phyloP scores from a whole-genome alignment of 768 basidiomycete species.

The Phallus indusiatus region DNA sequence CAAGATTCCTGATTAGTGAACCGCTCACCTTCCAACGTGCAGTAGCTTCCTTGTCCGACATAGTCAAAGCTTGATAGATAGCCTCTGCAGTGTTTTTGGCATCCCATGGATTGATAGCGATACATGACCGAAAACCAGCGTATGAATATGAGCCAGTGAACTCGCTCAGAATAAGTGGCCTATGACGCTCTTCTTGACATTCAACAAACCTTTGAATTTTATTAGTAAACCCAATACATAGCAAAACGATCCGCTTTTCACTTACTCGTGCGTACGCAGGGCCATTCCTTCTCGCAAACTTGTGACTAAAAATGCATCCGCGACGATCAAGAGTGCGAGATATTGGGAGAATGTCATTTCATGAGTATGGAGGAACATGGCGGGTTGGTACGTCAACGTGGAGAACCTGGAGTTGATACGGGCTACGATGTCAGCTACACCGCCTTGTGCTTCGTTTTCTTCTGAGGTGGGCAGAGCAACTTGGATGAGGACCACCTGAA shows the following conservation, averaged over 20 bases:
- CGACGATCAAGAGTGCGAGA: slow-evolving; percentile 69
- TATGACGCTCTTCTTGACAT: slow-evolving; percentile 60
- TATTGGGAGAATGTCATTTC: slow-evolving; percentile 83
- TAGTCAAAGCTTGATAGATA: slow-evolving; percentile 68
- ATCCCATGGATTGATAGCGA: slow-evolving; percentile 83
- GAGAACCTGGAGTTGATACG: slow-evolving; percentile 79
- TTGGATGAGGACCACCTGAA: slow-evolving; percentile 72
- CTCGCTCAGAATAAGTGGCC: slow-evolving; percentile 76
- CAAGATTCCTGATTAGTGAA: not conserved
- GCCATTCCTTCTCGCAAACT: slow-evolving; percentile 88
- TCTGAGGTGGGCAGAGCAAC: slow-evolving; percentile 79
- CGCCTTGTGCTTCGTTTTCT: slow-evolving; percentile 62
- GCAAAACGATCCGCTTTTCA: not conserved
- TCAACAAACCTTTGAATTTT: slow-evolving; percentile 46
- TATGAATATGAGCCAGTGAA: slow-evolving; percentile 85
- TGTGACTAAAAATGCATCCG: slow-evolving; percentile 79
- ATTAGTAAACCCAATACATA: not conserved
- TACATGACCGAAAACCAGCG: slow-evolving; percentile 78
- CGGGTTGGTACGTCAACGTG: slow-evolving; percentile 77
- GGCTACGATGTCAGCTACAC: slow-evolving; percentile 66
- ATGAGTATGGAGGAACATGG: slow-evolving; percentile 78
- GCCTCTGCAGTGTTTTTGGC: slow-evolving; percentile 75
- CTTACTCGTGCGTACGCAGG: slow-evolving; percentile 32
- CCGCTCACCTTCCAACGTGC: slow-evolving; percentile 67
- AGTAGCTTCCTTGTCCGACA: slow-evolving; percentile 62